Evolutionary conservation across 345 rosid genomes (phyloP).

Genomic region (Brassica carinata): DNA sequence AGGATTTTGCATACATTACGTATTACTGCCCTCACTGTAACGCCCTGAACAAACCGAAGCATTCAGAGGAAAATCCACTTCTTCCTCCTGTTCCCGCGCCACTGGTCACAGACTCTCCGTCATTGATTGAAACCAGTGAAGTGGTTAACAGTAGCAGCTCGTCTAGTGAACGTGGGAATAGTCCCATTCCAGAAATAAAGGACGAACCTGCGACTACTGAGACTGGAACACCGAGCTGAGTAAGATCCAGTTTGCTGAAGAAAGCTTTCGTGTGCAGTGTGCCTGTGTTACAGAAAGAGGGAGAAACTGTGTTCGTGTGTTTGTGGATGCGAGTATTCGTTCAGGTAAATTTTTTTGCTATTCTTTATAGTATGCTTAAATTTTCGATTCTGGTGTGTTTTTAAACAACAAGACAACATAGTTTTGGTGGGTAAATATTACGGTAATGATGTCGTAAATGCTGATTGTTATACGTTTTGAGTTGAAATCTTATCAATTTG

Average conservation of each 20-base stretch:
- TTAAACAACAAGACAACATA: neutral
- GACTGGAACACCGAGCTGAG: constrained; percentile 20
- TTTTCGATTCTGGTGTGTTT: constrained; percentile 21
- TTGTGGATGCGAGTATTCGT: constrained; percentile 16
- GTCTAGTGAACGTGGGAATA: constrained; percentile 32
- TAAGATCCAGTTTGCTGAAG: constrained; percentile 21
- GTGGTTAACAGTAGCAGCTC: constrained; percentile 38
- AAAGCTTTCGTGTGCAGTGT: neutral
- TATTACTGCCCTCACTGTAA: constrained; percentile 92
- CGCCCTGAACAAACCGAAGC: constrained; percentile 73
- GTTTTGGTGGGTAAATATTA: constrained; percentile 37
- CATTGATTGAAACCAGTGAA: constrained; percentile 40
- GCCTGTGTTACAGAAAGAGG: constrained; percentile 1
- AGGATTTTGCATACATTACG: constrained; percentile 75
- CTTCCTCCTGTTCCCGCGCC: constrained; percentile 37
- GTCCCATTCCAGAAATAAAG: constrained; percentile 30
- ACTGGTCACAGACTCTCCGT: constrained; percentile 38
- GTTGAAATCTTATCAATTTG: neutral
- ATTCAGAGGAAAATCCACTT: constrained; percentile 43
- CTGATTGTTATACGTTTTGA: constrained; percentile 20
- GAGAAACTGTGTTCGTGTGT: neutral
- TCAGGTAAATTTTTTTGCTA: constrained; percentile 19
- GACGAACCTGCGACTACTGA: constrained; percentile 28
- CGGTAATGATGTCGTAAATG: neutral
- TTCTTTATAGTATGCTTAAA: constrained; percentile 25